These are phyloP conservation scores for Claviceps capensis DNA, from an alignment of 2,329 filamentous ascomycete species.

Conservation along the genomic window DNA sequence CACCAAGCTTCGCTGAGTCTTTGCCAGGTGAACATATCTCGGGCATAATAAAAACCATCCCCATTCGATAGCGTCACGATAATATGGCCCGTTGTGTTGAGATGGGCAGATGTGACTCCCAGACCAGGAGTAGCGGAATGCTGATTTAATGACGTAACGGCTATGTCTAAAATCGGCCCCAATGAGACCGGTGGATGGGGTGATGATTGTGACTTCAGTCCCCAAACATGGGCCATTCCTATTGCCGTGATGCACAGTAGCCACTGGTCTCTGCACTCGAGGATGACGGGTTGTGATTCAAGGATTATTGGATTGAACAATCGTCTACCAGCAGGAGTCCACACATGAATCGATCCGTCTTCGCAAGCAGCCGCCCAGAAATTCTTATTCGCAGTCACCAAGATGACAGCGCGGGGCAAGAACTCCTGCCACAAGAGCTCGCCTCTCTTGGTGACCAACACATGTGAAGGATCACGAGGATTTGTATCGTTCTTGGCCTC, in stretches of 20 bases:
- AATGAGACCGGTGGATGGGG: constrained; percentile 85
- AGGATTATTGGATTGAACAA: constrained; percentile 73
- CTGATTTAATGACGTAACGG: constrained; percentile 62
- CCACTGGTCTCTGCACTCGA: constrained; percentile 84
- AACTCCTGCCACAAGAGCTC: constrained; percentile 88
- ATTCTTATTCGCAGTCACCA: constrained; percentile 77
- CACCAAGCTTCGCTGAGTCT: constrained; percentile 95
- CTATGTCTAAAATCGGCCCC: constrained; percentile 77
- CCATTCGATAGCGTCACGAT: constrained; percentile 89
- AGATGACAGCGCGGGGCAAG: constrained; percentile 70
- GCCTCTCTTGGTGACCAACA: constrained; percentile 70
- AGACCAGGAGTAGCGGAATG: constrained; percentile 65
- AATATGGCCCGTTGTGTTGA: constrained; percentile 78
- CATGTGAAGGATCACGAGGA: constrained; percentile 68
- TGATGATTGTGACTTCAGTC: constrained; percentile 67
- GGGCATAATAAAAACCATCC: constrained; percentile 83
- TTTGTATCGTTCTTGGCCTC: constrained; percentile 76
- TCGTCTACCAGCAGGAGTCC: constrained; percentile 82
- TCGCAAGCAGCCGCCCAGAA: constrained; percentile 93
- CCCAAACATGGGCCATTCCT: constrained; percentile 88
- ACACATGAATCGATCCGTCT: constrained; percentile 78
- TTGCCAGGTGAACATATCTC: constrained; percentile 82
- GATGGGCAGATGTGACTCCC: constrained; percentile 75
- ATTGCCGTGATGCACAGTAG: constrained; percentile 78
- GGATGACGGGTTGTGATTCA: constrained; percentile 85